Evolutionary conservation across 495 filamentous ascomycete species (phyloP).

Genomic region (Aspergillus haitiensis): DNA sequence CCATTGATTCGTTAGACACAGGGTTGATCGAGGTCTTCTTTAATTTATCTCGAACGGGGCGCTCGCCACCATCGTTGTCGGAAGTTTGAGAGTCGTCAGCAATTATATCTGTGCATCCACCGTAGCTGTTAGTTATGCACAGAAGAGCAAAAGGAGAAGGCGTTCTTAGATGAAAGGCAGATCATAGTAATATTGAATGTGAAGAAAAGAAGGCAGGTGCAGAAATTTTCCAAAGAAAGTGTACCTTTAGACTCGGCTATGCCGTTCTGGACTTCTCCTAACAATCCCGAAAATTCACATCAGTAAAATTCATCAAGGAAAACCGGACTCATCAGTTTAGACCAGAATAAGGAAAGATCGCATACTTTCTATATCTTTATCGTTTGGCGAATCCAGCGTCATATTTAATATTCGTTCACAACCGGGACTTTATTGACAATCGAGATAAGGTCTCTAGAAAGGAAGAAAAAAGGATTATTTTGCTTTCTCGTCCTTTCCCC

Average conservation of each 20-base stretch:
- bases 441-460: neutral
- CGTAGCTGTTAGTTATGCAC: slow-evolving; percentile 1
- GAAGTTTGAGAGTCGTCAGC: slow-evolving; percentile 37
- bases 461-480: neutral
- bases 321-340: neutral
- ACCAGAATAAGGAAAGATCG: neutral
- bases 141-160: no score
- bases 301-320: slow-evolving; percentile 1
- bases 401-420: slow-evolving; percentile 9
- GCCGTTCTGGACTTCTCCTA: slow-evolving; percentile 9
- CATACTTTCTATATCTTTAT: slow-evolving; percentile 18
- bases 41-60: slow-evolving; percentile 60
- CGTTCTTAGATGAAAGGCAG: neutral
- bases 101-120: slow-evolving; percentile 18
- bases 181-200: neutral
- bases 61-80: slow-evolving; percentile 54
- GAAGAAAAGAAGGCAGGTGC: neutral
- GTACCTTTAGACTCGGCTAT: slow-evolving; percentile 17
- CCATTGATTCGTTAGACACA: slow-evolving; percentile 24
- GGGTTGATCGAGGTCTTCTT: slow-evolving; percentile 60
- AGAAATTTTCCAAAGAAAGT: neutral
- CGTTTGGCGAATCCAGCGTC: slow-evolving; percentile 17
- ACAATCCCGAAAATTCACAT: slow-evolving; percentile 5
- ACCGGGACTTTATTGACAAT: neutral
- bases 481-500: neutral